These are phyloP conservation scores for Begonia peltatifolia DNA, from an alignment of 306 rosid species.

Conservation along the genomic window DNA sequence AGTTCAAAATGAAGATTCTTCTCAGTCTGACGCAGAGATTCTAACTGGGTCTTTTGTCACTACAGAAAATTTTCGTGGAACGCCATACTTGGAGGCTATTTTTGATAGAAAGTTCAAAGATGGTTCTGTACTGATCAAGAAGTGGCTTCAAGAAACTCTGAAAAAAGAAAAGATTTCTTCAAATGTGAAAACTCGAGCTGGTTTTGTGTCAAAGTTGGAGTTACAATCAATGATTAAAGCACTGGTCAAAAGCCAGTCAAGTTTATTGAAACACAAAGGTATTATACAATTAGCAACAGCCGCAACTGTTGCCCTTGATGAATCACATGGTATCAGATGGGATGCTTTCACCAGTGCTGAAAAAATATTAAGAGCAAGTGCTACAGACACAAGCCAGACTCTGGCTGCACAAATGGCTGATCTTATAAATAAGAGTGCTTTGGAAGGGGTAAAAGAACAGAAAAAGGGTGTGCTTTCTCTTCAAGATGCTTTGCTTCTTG, in stretches of 20 bases:
- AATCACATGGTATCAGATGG: constrained; percentile 59
- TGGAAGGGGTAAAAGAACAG: constrained; percentile 37
- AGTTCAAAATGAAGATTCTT: constrained; percentile 25
- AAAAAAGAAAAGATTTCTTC: constrained; percentile 39
- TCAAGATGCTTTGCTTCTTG: constrained; percentile 70
- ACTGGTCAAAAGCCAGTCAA: constrained; percentile 52
- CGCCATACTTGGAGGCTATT: constrained; percentile 69
- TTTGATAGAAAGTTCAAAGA: constrained; percentile 78
- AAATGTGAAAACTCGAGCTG: constrained; percentile 59
- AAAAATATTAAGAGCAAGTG: constrained; percentile 49
- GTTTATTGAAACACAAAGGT: constrained; percentile 69
- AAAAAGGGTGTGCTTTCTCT: constrained; percentile 48
- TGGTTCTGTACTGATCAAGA: constrained; percentile 64
- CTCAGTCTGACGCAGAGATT: constrained; percentile 24
- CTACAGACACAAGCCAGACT: constrained; percentile 82
- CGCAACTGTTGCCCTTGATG: constrained; percentile 49
- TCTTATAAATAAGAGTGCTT: constrained; percentile 64
- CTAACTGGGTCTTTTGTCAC: constrained; percentile 58
- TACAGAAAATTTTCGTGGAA: constrained; percentile 64
- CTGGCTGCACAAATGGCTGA: constrained; percentile 87
- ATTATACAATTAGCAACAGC: constrained; percentile 83
- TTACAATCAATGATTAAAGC: constrained; percentile 68
- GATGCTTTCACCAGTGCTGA: constrained; percentile 77
- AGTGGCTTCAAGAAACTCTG: constrained; percentile 84
- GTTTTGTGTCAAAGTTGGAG: constrained; percentile 44